These are phyloP conservation scores for Volvox africanus DNA, from an alignment of 139 green algal genomes.

Conservation along the genomic window DNA sequence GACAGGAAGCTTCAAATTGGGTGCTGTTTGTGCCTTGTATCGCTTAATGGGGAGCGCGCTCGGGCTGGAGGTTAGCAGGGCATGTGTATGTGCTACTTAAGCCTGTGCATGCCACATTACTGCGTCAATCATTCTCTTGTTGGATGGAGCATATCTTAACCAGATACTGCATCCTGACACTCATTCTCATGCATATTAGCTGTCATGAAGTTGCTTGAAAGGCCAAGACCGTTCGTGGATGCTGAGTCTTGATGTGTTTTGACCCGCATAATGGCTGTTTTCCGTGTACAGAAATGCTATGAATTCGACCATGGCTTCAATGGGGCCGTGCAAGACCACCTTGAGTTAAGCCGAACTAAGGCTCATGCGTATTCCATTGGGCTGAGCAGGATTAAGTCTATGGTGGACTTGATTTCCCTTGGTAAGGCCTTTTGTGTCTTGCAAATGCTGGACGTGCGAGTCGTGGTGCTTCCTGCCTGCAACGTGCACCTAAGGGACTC, in stretches of 20 bases:
- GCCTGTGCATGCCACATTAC: too few species aligned
- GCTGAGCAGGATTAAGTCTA: constrained; percentile 11
- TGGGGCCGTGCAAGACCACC: background rate
- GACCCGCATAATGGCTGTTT: too few species aligned
- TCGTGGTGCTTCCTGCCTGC: background rate
- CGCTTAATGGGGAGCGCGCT: too few species aligned
- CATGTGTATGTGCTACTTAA: too few species aligned
- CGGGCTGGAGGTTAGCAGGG: too few species aligned
- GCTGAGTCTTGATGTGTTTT: background rate
- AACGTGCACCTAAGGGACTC: background rate
- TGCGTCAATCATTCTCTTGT: background rate
- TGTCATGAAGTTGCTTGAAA: background rate
- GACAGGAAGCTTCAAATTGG: too few species aligned
- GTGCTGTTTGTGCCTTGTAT: too few species aligned
- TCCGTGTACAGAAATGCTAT: constrained; percentile 12
- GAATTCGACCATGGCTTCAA: constrained; percentile 21
- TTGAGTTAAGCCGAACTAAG: background rate
- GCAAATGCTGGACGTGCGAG: background rate
- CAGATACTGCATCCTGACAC: background rate
- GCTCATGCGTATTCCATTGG: constrained; percentile 12
- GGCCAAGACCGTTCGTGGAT: background rate
- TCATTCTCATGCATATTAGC: background rate
- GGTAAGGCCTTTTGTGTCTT: constrained; percentile 9
- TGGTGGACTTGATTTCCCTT: constrained; percentile 13
- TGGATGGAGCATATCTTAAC: background rate